Evolutionary conservation across 1,139 yeast species (phyloP).

Genomic region (Candida sanyaensis): DNA sequence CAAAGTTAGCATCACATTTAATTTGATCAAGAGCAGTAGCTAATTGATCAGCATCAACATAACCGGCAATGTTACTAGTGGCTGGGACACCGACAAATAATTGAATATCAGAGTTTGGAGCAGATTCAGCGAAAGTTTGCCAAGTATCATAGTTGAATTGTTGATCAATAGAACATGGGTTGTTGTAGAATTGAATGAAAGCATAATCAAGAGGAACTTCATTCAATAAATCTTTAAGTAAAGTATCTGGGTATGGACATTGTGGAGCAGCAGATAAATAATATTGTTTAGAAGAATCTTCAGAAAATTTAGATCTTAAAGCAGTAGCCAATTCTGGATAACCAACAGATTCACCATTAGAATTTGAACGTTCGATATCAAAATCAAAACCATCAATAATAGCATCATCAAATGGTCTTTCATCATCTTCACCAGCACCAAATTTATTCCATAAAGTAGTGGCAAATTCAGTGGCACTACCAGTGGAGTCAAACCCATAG

Average conservation of each 20-base stretch:
- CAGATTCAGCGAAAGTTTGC: conserved; percentile 60
- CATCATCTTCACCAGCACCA: conserved; percentile 65
- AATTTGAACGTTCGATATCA: conserved; percentile 34
- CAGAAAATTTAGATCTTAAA: conserved; percentile 58
- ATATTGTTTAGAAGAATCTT: conserved; percentile 58
- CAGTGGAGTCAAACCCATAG: conserved; percentile 68
- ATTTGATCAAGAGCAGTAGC: conserved; percentile 32
- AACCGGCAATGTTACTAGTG: conserved; percentile 12
- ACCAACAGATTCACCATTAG: conserved; percentile 49
- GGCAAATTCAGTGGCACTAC: conserved; percentile 68
- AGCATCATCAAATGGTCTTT: conserved; percentile 70
- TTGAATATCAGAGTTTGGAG: conserved; percentile 37
- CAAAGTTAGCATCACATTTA: conserved; percentile 53
- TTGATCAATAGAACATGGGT: conserved; percentile 64
- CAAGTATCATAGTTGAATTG: conserved; percentile 84
- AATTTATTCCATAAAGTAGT: conserved; percentile 76
- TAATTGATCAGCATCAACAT: conserved; percentile 13
- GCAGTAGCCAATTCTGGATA: conserved; percentile 60
- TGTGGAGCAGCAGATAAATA: conserved; percentile 93
- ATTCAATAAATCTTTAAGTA: conserved; percentile 66
- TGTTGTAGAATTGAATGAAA: conserved; percentile 91
- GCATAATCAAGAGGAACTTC: conserved; percentile 77
- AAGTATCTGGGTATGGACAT: conserved; percentile 88
- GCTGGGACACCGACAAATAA: conserved; percentile 19
- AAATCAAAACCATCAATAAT: conserved; percentile 45